phyloP scores from a whole-genome alignment of 331 rosid genomes.

The Prunus yedoensis region DNA sequence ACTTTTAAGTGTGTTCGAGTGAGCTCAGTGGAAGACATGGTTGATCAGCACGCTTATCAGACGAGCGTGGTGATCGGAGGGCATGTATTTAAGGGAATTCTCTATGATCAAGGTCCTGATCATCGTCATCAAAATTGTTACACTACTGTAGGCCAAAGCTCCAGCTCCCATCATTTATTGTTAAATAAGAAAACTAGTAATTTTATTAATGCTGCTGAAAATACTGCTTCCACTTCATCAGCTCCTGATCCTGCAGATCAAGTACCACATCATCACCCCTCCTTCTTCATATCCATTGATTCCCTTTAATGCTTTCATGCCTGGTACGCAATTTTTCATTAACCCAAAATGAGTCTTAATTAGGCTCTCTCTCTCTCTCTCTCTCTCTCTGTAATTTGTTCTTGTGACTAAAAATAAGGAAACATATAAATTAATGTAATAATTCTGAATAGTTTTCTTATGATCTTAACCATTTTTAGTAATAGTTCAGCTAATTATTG shows the following conservation, averaged over 20 bases:
- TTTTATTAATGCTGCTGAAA: conserved; percentile 15
- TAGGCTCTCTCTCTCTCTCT: background rate
- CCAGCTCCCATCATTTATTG: background rate
- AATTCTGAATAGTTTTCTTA: background rate
- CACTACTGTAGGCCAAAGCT: conserved; percentile 9
- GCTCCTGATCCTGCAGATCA: conserved; percentile 17
- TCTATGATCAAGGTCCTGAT: conserved; percentile 59
- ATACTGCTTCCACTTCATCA: conserved; percentile 22
- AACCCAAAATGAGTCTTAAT: conserved; percentile 2
- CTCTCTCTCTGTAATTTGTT: background rate
- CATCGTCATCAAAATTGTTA: conserved; percentile 4
- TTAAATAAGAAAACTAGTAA: conserved; percentile 16
- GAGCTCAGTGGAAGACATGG: conserved; percentile 41
- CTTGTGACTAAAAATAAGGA: background rate
- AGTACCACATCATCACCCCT: conserved; percentile 1
- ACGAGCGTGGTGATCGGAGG: conserved; percentile 57
- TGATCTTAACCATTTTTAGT: background rate
- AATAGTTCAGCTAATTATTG: background rate
- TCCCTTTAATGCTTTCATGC: conserved; percentile 32
- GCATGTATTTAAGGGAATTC: conserved; percentile 55
- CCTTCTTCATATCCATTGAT: conserved; percentile 18
- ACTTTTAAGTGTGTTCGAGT: conserved; percentile 48
- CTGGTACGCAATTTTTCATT: conserved; percentile 49
- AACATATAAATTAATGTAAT: background rate
- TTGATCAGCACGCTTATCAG: conserved; percentile 53